Percentiles rank a stretch among this genome's conserved stretches.
Evolutionary conservation across 495 filamentous ascomycete genomes (phyloP).

Genomic region (Lichenothelia convexa): DNA sequence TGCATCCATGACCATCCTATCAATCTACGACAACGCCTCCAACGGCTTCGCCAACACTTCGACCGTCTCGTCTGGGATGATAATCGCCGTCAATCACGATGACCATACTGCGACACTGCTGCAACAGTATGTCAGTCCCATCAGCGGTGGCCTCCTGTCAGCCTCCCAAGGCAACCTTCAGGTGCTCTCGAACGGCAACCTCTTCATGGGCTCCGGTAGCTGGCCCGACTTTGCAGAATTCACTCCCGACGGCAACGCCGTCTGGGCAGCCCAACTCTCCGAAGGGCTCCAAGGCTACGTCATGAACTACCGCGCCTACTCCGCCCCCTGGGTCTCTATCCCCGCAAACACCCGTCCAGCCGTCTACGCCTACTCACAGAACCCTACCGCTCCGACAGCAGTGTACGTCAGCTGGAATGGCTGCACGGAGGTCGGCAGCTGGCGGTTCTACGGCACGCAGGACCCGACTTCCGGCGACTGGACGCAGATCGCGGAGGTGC

Average conservation of each 20-base stretch:
- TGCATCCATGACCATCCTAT: neutral
- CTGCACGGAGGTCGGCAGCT: slow-evolving; percentile 4
- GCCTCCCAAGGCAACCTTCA: slow-evolving; percentile 4
- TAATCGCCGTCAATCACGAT: slow-evolving; percentile 3
- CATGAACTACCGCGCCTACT: slow-evolving; percentile 7
- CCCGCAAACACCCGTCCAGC: slow-evolving; percentile 3
- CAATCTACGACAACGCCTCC: slow-evolving; percentile 6
- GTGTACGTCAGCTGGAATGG: slow-evolving; percentile 11
- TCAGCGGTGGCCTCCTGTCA: slow-evolving; percentile 1
- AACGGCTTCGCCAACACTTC: slow-evolving; percentile 1
- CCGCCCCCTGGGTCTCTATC: slow-evolving; percentile 2
- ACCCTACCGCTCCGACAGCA: neutral
- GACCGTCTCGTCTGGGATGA: slow-evolving; percentile 1
- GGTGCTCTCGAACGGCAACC: neutral
- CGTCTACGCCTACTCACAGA: slow-evolving; percentile 1
- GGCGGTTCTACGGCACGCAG: slow-evolving; percentile 4
- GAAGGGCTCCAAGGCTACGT: slow-evolving; percentile 2
- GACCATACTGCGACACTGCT: slow-evolving; percentile 1
- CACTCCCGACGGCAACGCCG: slow-evolving; percentile 5
- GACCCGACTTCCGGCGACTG: neutral
- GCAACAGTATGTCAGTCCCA: neutral
- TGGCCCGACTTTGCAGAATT: slow-evolving; percentile 2
- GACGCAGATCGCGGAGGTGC: neutral
- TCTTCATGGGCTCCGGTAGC: slow-evolving; percentile 6
- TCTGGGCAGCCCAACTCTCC: slow-evolving; percentile 1